Evolutionary conservation across 2,329 filamentous ascomycete genomes (phyloP).

Genomic region (Aspergillus hiratsukae): DNA sequence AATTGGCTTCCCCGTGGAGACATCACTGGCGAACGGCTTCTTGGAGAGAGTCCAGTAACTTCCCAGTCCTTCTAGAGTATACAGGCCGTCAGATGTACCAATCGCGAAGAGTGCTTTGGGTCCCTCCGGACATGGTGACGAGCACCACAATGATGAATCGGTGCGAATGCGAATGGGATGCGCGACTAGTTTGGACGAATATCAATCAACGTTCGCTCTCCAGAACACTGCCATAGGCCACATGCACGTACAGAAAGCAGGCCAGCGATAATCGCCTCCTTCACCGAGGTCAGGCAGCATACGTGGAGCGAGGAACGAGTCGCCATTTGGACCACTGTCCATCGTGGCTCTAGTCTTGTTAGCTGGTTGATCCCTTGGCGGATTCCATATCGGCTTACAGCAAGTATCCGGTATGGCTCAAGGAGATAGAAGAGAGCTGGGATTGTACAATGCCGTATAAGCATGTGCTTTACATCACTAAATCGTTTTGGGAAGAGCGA

Average conservation of each 20-base stretch:
- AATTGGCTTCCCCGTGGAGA: slow-evolving; percentile 9
- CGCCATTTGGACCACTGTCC: slow-evolving; percentile 31
- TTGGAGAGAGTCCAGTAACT: slow-evolving; percentile 28
- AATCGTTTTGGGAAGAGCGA: neutral
- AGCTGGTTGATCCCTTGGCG: slow-evolving; percentile 2
- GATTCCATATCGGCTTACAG: slow-evolving; percentile 19
- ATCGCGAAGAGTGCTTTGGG: slow-evolving; percentile 32
- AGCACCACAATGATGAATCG: slow-evolving; percentile 32
- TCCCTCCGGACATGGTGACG: slow-evolving; percentile 29
- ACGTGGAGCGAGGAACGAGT: slow-evolving; percentile 28
- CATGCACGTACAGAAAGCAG: slow-evolving; percentile 23
- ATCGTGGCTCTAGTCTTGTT: slow-evolving; percentile 30
- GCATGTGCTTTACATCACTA: neutral
- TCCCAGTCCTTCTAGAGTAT: slow-evolving; percentile 26
- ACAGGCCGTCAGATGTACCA: slow-evolving; percentile 34
- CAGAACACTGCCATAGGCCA: neutral
- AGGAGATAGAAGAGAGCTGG: slow-evolving; percentile 34
- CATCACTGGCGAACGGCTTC: slow-evolving; percentile 20
- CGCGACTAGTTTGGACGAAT: slow-evolving; percentile 12
- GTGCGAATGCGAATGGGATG: slow-evolving; percentile 26
- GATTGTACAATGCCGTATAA: neutral
- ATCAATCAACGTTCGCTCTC: neutral
- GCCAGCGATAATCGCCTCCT: slow-evolving; percentile 30
- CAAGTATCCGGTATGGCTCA: slow-evolving; percentile 33
- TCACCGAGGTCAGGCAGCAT: slow-evolving; percentile 30